Percentiles rank a stretch among this genome's conserved stretches.
Conservation (phyloP, 2,329 filamentous ascomycete genomes). For the Gliomastix tumulicola region DNA sequence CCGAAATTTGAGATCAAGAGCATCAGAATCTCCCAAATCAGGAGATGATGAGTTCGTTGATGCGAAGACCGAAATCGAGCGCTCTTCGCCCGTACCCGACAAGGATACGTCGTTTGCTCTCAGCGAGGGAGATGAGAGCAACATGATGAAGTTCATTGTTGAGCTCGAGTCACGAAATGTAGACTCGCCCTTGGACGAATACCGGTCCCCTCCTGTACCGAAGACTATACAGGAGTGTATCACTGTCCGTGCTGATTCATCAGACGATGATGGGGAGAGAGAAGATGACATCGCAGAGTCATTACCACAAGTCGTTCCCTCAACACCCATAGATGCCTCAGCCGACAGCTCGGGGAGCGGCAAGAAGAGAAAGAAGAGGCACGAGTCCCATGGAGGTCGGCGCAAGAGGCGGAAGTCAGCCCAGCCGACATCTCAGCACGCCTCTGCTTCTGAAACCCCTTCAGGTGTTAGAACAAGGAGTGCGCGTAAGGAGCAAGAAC, state of each 20-base stretch:
- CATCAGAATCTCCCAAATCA: slow-evolving; percentile 30
- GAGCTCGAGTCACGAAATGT: slow-evolving; percentile 34
- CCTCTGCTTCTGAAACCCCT: background rate
- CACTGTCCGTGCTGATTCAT: too few relatives aligned
- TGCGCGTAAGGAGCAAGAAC: slow-evolving; percentile 1
- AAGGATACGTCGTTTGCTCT: slow-evolving; percentile 28
- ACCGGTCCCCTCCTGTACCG: too few relatives aligned
- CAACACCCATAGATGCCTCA: background rate
- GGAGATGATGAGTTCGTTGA: slow-evolving; percentile 42
- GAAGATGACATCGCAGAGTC: too few relatives aligned
- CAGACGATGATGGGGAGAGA: too few relatives aligned
- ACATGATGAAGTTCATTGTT: slow-evolving; percentile 39
- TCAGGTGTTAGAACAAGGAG: slow-evolving; percentile 2
- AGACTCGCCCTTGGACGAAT: background rate
- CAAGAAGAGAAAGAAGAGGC: slow-evolving; percentile 19
- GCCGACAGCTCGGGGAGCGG: slow-evolving; percentile 5
- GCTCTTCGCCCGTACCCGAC: slow-evolving; percentile 5
- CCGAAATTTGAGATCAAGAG: too few relatives aligned
- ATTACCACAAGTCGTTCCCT: background rate
- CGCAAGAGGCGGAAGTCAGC: slow-evolving; percentile 19
- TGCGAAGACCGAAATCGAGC: slow-evolving; percentile 35
- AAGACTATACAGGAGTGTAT: too few relatives aligned
- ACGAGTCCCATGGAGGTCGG: slow-evolving; percentile 11
- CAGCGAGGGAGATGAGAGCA: slow-evolving; percentile 38
- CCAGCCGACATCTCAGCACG: slow-evolving; percentile 4